Percentiles rank a stretch among this genome's conserved stretches.
Evolutionary conservation across 78 protist genomes (phyloP).

Genomic region (Speleostelium caveatum): DNA sequence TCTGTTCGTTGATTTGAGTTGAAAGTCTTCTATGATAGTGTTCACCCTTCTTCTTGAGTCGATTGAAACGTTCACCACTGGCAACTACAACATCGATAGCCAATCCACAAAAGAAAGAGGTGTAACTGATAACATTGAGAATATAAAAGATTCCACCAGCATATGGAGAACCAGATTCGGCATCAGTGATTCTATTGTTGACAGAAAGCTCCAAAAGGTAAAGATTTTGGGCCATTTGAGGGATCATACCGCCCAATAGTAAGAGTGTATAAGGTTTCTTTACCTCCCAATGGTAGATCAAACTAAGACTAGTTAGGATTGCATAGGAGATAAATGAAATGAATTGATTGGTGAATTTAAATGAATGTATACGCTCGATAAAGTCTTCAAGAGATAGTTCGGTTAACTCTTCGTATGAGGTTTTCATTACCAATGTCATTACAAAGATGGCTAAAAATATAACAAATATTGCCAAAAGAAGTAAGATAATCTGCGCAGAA

Average conservation of each 20-base stretch:
- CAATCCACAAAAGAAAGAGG: conserved; percentile 43
- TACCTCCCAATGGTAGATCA: conserved; percentile 51
- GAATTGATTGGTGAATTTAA: not conserved
- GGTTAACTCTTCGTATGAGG: not conserved
- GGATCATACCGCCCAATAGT: conserved; percentile 30
- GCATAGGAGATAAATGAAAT: not conserved
- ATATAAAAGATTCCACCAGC: conserved; percentile 71
- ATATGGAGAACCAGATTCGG: not conserved
- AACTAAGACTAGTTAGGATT: not conserved
- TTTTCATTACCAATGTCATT: not conserved
- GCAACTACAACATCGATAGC: conserved; percentile 44
- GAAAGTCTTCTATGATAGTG: conserved; percentile 42
- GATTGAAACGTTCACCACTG: conserved; percentile 30
- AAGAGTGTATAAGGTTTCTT: conserved; percentile 56
- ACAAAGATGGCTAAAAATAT: too few relatives aligned
- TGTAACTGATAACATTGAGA: conserved; percentile 15
- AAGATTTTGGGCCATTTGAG: conserved; percentile 34
- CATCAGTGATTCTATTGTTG: not conserved
- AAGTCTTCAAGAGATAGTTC: not conserved
- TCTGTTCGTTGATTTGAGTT: conserved; percentile 58
- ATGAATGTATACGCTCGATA: not conserved
- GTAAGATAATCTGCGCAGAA: not conserved
- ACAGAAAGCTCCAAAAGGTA: conserved; percentile 15
- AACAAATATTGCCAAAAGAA: not conserved
- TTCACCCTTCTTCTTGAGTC: conserved; percentile 29